phyloP scores from a whole-genome alignment of 202 grass and related monocot genomes.

The Saccharum hybrid region DNA sequence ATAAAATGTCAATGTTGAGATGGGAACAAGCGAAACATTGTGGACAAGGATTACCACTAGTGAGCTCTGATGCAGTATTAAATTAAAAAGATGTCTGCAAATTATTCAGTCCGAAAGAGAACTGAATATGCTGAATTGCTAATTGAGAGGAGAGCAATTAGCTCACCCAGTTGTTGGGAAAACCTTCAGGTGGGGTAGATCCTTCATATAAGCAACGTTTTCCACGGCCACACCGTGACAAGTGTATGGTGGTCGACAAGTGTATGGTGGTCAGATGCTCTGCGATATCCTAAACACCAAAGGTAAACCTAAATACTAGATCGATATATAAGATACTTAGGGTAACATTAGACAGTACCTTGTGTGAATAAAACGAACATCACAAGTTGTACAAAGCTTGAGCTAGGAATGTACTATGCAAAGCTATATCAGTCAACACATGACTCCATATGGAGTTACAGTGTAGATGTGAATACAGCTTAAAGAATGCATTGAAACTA shows the following conservation, averaged over 20 bases:
- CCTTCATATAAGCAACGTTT: slow-evolving; percentile 96
- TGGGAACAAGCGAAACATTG: slow-evolving; percentile 19
- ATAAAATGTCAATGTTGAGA: slow-evolving; percentile 37
- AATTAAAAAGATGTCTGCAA: background rate
- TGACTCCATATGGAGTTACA: slow-evolving; percentile 5
- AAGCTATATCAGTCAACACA: background rate
- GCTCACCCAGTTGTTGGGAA: slow-evolving; percentile 91
- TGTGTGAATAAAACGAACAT: slow-evolving; percentile 10
- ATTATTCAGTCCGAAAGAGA: background rate
- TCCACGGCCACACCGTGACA: slow-evolving; percentile 86
- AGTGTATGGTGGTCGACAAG: too few relatives aligned
- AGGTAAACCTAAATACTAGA: slow-evolving; percentile 17
- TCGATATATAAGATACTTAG: background rate
- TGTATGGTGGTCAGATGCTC: slow-evolving; percentile 91
- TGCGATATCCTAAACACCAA: slow-evolving; percentile 80
- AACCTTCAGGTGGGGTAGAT: slow-evolving; percentile 80
- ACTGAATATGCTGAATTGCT: background rate
- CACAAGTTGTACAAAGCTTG: background rate
- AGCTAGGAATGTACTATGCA: background rate
- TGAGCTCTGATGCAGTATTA: slow-evolving; percentile 1
- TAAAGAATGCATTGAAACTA: background rate
- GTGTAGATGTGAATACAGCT: background rate
- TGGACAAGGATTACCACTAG: slow-evolving; percentile 6
- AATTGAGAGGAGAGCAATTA: slow-evolving; percentile 31
- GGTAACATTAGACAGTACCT: background rate